Conservation (phyloP, 1,139 yeast species). For the Debaryomyces coudertii region DNA sequence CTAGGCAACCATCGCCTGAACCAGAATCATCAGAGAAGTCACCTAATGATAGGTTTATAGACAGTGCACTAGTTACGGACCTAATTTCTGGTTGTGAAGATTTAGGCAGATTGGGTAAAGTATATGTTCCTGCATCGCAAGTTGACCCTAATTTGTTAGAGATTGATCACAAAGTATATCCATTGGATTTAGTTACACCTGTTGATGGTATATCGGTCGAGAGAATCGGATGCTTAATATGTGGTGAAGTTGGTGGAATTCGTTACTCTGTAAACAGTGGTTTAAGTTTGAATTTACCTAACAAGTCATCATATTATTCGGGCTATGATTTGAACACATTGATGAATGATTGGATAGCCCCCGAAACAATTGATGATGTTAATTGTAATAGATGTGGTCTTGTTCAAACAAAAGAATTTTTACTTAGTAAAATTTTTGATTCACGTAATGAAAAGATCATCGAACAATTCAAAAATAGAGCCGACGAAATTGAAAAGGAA, state of each 20-base stretch:
- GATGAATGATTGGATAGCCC: conserved; percentile 70
- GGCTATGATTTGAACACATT: conserved; percentile 57
- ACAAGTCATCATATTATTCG: conserved; percentile 36
- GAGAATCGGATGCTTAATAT: conserved; percentile 82
- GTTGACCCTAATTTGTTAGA: conserved; percentile 64
- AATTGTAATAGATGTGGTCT: conserved; percentile 92
- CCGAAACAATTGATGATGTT: conserved; percentile 88
- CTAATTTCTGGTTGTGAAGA: conserved; percentile 51
- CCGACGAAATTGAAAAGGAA: conserved; percentile 59
- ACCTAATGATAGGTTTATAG: conserved; percentile 24
- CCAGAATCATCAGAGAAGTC: conserved; percentile 21
- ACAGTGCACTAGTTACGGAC: conserved; percentile 23
- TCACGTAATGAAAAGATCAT: conserved; percentile 42
- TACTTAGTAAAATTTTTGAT: conserved; percentile 43
- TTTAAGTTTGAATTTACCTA: conserved; percentile 68
- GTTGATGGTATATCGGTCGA: conserved; percentile 88
- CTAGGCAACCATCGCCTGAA: conserved; percentile 25
- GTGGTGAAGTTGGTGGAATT: conserved; percentile 94
- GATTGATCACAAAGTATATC: conserved; percentile 45
- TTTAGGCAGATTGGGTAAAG: conserved; percentile 60
- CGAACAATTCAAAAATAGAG: conserved; percentile 52
- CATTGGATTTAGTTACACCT: conserved; percentile 72
- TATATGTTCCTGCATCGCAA: conserved; percentile 71
- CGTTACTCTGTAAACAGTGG: conserved; percentile 83
- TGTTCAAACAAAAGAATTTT: conserved; percentile 57